Evolutionary conservation across 192 early-diverging fungal species (phyloP), one percentile per base, ranked within the genome.

Genomic region (Coemansia sp.): DNA sequence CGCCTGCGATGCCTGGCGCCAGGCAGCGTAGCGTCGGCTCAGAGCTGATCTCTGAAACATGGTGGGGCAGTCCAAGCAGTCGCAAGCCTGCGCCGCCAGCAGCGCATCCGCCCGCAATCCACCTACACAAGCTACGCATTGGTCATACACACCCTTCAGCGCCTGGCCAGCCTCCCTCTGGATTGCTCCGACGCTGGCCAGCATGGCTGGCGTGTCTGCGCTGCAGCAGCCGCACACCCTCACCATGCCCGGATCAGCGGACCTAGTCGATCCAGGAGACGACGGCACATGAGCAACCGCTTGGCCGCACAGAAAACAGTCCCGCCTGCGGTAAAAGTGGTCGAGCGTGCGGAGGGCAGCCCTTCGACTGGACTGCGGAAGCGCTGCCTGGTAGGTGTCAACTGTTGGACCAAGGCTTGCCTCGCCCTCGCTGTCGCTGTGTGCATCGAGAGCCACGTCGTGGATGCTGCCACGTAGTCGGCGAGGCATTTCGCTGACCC

Each of bases 221-320:
- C 25, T 37, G 60, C 77, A 79, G 9, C 20, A 37, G 24, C 47
- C 43, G 39, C 77, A 79, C 2, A 70, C 27, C 35, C 58, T 49
- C 29, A 31, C 38, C 10, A 37, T 25, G 25, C n/a, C 64, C 51
- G 20, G 22, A 45, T 53, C 25, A 20, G 6, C 15, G 14, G 19
- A 31, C 6, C 27, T 61, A 3, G 31, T n/a, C 24, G 54, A 39
- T 3, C 29, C 47, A 0, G 67, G 61, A 19, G 47, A 60, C n/a
- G 35, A 49, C 12, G 67, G 32, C 27, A 31, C 5, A 12, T 56
- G 36, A 2, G 64, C 6, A 25, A 79, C 39, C 12, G 53, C 25
- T 25, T 71, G 67, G 20, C 56, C 31, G 37, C 82, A 84, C n/a
- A 77, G 38, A 27, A 68, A 24, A 54, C 82, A 84, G n/a, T 40